Base-by-base conservation (phyloP, 2,329 filamentous ascomycete species). In the Curvularia spicifera region DNA sequence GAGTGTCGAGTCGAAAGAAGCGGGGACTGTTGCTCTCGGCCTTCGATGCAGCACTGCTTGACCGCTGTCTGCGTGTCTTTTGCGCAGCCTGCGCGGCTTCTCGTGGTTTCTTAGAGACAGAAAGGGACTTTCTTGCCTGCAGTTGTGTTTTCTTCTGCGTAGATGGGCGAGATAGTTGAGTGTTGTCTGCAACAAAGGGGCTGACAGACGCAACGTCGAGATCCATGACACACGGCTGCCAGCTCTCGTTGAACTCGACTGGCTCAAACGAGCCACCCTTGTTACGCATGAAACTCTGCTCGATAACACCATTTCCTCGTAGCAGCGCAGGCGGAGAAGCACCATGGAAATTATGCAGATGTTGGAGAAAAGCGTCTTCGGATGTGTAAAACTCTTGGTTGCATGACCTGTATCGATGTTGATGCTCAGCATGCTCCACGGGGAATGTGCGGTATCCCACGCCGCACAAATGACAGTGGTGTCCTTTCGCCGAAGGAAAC, bases 381-480 rank as follows among this genome's bases (percentile, higher is more conserved):
- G 71, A 74, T 4, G 66, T 71, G 51, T 73, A 76, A 35, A 76
- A 66, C 20, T 70, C 67, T 45, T 76, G 73, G 20, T 73, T 69
- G 29, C 73, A 76, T 13, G 69, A 66, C 2, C 73, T 68, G 49
- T 75, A 73, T 18, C 66, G 63, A 53, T 76, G 73, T 51, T 73
- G 71, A 28, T 68, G 66, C 33, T 73, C 68, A 8, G 73, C 73
- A 57, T 76, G 73, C 33, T 75, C 73, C 9, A 71, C 55, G 53
- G 74, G 72, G 5, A 69, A 66, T 18, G 69, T 67, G 12, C 69
- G 63, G 50, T 76, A 75, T 24, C 71, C 72, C 10, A 69, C 67
- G 37, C 73, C 72, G 47, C 73, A 76, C 6, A 76, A 60, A 59
- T 76, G 71, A 40, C 73, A 76, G 46, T 75, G 72, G 46, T 75